Conservation (phyloP, 78 protist species). For the Monosiga brevicollis region DNA sequence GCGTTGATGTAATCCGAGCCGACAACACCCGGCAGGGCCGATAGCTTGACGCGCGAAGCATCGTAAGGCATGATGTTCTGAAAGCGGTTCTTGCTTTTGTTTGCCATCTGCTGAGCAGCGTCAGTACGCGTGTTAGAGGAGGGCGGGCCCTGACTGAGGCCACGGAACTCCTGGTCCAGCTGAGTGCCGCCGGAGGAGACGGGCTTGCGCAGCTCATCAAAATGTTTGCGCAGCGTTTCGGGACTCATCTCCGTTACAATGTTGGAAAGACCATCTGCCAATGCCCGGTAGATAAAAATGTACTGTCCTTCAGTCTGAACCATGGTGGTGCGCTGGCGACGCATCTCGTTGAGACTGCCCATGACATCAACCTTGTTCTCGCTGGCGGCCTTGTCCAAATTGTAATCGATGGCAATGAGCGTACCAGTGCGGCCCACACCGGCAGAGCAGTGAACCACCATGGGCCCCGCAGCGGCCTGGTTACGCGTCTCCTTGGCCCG, state of each 20-base stretch:
- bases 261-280: background rate
- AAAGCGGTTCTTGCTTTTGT: background rate
- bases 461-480: constrained; percentile 13
- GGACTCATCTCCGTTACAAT: background rate
- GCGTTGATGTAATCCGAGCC: constrained; percentile 38
- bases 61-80: background rate
- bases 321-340: constrained; percentile 4
- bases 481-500: background rate
- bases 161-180: background rate
- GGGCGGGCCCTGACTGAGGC: background rate
- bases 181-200: background rate
- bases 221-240: background rate
- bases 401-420: constrained; percentile 23
- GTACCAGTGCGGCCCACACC: constrained; percentile 60
- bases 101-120: background rate
- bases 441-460: constrained; percentile 54
- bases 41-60: background rate
- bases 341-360: background rate
- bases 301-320: constrained; percentile 28
- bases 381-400: background rate
- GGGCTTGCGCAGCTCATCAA: background rate
- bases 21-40: background rate
- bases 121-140: background rate
- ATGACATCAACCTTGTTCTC: background rate
- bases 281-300: constrained; percentile 1